Conservation (phyloP, 805 yeast genomes). For the Isabelozyma pseudorhagii region DNA sequence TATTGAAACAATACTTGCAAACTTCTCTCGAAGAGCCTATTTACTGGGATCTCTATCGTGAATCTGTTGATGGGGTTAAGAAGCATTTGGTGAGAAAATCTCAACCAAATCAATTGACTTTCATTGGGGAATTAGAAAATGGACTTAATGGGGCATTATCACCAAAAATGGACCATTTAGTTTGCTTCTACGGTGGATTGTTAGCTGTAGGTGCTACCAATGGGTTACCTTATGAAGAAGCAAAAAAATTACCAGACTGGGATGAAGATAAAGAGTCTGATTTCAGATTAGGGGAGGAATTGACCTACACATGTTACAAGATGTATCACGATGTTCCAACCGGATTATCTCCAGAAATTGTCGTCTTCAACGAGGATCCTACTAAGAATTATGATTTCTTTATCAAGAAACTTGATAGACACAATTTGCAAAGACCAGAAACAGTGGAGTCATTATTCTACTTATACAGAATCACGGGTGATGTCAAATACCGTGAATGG, state of each 20-base stretch:
- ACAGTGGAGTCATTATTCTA: constrained; percentile 86
- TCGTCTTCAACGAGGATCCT: constrained; percentile 65
- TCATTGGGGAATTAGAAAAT: constrained; percentile 70
- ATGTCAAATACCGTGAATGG: constrained; percentile 80
- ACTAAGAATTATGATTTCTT: constrained; percentile 50
- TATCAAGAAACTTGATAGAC: constrained; percentile 70
- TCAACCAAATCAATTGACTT: constrained; percentile 59
- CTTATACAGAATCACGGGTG: constrained; percentile 75
- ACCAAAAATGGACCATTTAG: constrained; percentile 87
- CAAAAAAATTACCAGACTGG: constrained; percentile 58
- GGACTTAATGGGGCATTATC: constrained; percentile 64
- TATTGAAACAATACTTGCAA: constrained; percentile 80
- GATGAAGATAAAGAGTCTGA: constrained; percentile 55
- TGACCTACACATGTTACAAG: constrained; percentile 77
- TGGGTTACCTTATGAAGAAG: constrained; percentile 58
- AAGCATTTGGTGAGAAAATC: constrained; percentile 61
- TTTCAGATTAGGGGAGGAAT: constrained; percentile 65
- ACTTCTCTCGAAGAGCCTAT: constrained; percentile 59
- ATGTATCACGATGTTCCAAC: constrained; percentile 74
- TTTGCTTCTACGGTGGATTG: constrained; percentile 87
- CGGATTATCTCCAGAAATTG: constrained; percentile 88
- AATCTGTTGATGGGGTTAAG: constrained; percentile 74
- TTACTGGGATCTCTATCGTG: constrained; percentile 73
- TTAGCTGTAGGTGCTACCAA: constrained; percentile 87
- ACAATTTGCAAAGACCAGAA: constrained; percentile 90